Evolutionary conservation across 768 basidiomycete genomes (phyloP).

Genomic region (Boletellus sp.): DNA sequence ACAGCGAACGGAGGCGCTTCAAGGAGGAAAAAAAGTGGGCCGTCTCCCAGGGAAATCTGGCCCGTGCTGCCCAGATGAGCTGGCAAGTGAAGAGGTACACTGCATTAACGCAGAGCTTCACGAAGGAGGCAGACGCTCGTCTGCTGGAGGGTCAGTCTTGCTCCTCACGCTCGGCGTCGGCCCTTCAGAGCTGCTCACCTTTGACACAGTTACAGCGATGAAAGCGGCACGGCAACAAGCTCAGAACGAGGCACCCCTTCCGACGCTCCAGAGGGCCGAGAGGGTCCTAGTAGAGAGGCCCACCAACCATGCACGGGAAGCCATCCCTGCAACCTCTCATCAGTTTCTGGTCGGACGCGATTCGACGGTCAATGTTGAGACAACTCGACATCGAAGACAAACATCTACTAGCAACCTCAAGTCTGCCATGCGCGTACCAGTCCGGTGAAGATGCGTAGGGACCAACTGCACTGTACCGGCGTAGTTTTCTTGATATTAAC

Average conservation of each 20-base stretch:
- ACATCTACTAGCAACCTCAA: conserved; percentile 34
- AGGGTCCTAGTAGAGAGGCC: conserved; percentile 20
- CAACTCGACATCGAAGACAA: conserved; percentile 28
- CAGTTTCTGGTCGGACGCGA: conserved; percentile 30
- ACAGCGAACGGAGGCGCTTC: conserved; percentile 76
- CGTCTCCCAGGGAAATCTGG: conserved; percentile 67
- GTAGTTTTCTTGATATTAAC: conserved; percentile 6
- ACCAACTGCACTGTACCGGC: not conserved
- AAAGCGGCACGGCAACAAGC: conserved; percentile 19
- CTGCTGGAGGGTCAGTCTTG: conserved; percentile 53
- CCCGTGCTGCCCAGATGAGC: conserved; percentile 73
- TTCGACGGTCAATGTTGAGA: conserved; percentile 28
- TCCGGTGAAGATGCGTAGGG: conserved; percentile 26
- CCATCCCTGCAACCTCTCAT: conserved; percentile 12
- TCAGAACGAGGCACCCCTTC: conserved; percentile 9
- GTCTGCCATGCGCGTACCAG: conserved; percentile 33
- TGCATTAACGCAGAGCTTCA: conserved; percentile 76
- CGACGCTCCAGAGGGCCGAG: conserved; percentile 23
- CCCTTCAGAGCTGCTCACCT: conserved; percentile 7
- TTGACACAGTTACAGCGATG: conserved; percentile 25
- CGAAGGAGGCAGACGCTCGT: conserved; percentile 70
- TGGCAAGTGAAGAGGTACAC: conserved; percentile 83
- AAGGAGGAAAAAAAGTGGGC: conserved; percentile 91
- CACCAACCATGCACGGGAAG: conserved; percentile 29
- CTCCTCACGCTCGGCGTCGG: not conserved